Percentiles rank a stretch among this genome's conserved stretches.
Evolutionary conservation across 768 basidiomycete genomes (phyloP).

Genomic region (Vararia minispora): DNA sequence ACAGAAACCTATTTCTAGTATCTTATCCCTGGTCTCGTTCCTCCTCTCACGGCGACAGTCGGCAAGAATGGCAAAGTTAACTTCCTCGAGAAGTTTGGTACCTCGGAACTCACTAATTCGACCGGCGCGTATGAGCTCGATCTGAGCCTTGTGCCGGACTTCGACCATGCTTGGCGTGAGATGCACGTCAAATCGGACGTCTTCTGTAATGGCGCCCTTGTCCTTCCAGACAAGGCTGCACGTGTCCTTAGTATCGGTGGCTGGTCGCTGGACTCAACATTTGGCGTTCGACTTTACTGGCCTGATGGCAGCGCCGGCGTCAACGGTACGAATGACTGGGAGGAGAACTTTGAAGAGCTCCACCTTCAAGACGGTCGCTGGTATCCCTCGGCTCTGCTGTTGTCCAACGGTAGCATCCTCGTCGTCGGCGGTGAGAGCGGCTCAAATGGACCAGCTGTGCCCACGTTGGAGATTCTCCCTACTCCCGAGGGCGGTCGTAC

Average conservation of each 20-base stretch:
- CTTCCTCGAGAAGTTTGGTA: conserved; percentile 68
- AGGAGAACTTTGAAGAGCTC: conserved; percentile 52
- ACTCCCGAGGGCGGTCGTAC: conserved; percentile 55
- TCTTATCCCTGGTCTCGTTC: conserved; percentile 47
- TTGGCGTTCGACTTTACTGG: conserved; percentile 60
- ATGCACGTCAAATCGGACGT: conserved; percentile 74
- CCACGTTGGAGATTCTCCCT: conserved; percentile 64
- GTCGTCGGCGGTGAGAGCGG: conserved; percentile 70
- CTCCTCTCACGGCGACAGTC: conserved; percentile 64
- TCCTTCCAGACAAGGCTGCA: conserved; percentile 64
- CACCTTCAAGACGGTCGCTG: conserved; percentile 52
- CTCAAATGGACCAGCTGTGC: conserved; percentile 53
- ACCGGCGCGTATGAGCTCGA: conserved; percentile 78
- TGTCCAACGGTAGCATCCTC: conserved; percentile 65
- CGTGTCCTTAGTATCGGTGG: conserved; percentile 59
- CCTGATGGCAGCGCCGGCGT: conserved; percentile 59
- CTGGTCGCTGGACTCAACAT: conserved; percentile 64
- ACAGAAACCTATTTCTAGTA: conserved; percentile 19
- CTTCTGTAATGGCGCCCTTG: conserved; percentile 65
- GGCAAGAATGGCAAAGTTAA: conserved; percentile 76
- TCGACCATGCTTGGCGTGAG: conserved; percentile 48
- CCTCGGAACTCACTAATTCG: conserved; percentile 47
- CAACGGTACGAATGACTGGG: conserved; percentile 71
- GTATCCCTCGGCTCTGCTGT: conserved; percentile 59
- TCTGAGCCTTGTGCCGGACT: conserved; percentile 37